Evolutionary conservation across 2,329 filamentous ascomycete species (phyloP), one percentile per base, ranked within the genome.

Genomic region (Ascochyta lentis): DNA sequence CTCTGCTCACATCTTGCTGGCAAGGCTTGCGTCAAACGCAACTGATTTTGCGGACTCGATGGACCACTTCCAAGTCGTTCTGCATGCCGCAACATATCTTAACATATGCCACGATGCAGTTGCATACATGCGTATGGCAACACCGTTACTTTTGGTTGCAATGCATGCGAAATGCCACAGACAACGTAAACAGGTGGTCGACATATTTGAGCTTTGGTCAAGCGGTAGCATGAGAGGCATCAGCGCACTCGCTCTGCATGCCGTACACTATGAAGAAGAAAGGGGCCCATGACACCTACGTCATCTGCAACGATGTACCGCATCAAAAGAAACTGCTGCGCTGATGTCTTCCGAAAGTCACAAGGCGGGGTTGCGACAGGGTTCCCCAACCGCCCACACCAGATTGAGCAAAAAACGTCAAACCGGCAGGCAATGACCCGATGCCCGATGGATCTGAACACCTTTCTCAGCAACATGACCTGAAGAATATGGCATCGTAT

Each of bases 111-210:
- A 42, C 15, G 65, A 69, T 29, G 70, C 68, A 0, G 67, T 63
- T 44, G 66, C 69, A 29, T 71, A 68, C 33, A 73, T 71, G 65
- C 65, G 71, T 10, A 70, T 73, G 63, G 65, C 67, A 6, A 63
- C 64, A 7, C 69, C 70, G 16, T 44, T 73, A 2, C 65, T 70
- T 26, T 51, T 71, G 3, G 70, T 74, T 15, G 65, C 67, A 3
- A 43, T 72, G 26, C 62, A 72, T 59, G 60, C 61, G 19, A 61
- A 55, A 8, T 27, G 27, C 27, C 15, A 19, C 12, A 53, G 39
- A 44, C 68, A 71, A 34, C 53, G 59, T 7, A 43, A 42, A 6
- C 29, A 49, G 13, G 66, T 68, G 13, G 53, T 63, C 3, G 22
- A 13, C 0, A 57, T 55, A 9, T 74, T 72, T 46, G 43, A 66